Base-by-base conservation (phyloP, 2,329 filamentous ascomycete genomes). In the Aspergillus vadensis region DNA sequence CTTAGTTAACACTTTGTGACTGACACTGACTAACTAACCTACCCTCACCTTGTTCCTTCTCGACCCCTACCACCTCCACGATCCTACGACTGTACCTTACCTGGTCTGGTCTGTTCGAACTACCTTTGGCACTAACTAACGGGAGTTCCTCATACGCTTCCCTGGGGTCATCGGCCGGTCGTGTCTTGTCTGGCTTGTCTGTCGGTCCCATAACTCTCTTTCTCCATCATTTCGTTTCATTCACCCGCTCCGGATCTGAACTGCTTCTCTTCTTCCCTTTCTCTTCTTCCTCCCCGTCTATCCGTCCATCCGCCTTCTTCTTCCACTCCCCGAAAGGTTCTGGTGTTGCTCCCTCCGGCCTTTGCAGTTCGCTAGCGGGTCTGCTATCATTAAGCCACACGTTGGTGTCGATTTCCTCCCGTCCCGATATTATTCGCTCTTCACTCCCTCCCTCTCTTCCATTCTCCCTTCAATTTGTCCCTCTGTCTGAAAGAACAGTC, bases 321-420 rank as follows among this genome's bases (percentile, higher is more conserved):
- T 36, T 14, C 32, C 32, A 12, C 55, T 27, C 55, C 49, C 38
- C 23, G 17, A 49, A 53, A 54, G 49, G 15, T 30, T 36, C 36
- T 54, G 51, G 43, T 53, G 36, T 55, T 55, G 36, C 53, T 51
- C 32, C 55, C 55, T 60, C 56, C 56, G 55, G 32, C 19, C 49
- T 60, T 51, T 62, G 58, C 63, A 67, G 63, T 65, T 63, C 60
- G 57, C 63, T 67, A 67, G 65, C 63, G 67, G 67, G 66, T 67
- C 67, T 67, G 60, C 51, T 62, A 66, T 67, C 63, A 57, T 62
- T 53, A 65, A 66, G 63, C 67, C 65, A 68, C 67, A 65, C 62
- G 58, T 66, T 69, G 66, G 64, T 67, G 62, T 68, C 61, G 64
- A 66, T 65, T 65, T 63, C 59, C 55, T 63, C 55, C 66, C 65